Evolutionary conservation across 2,329 filamentous ascomycete genomes (phyloP).

Genomic region (Xylaria sp.): DNA sequence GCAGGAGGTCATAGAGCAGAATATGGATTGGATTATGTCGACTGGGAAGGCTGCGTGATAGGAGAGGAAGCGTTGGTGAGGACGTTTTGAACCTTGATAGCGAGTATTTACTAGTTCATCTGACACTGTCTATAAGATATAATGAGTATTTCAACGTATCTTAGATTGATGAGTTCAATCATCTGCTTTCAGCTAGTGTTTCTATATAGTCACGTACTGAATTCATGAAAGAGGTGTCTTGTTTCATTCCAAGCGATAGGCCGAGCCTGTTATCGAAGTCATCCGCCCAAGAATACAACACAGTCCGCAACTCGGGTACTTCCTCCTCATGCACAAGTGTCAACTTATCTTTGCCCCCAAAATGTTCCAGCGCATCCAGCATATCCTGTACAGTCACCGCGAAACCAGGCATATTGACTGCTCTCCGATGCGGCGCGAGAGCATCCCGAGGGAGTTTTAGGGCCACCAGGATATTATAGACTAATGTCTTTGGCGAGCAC

Average conservation of each 20-base stretch:
- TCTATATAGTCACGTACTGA: constrained; percentile 19
- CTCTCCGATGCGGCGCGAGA: constrained; percentile 17
- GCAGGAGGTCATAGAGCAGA: constrained; percentile 23
- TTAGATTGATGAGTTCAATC: neutral
- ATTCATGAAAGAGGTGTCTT: constrained; percentile 18
- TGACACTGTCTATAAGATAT: no score
- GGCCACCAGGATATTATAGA: constrained; percentile 12
- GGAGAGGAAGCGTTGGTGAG: neutral
- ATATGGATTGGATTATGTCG: constrained; percentile 26
- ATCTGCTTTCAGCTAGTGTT: constrained; percentile 7
- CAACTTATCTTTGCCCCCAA: constrained; percentile 14
- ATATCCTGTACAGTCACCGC: constrained; percentile 22
- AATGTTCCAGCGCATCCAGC: constrained; percentile 13
- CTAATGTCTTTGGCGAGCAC: constrained; percentile 16
- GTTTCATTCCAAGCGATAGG: constrained; percentile 20
- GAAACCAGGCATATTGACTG: constrained; percentile 21
- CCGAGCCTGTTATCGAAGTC: constrained; percentile 15
- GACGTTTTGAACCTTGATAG: neutral
- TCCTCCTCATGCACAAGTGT: constrained; percentile 14
- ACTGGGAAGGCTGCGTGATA: constrained; percentile 15
- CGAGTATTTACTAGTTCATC: neutral
- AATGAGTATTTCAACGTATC: neutral
- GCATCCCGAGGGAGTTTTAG: constrained; percentile 19
- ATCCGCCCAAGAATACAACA: constrained; percentile 20
- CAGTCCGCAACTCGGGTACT: constrained; percentile 3